Percentiles rank a stretch among this genome's conserved stretches.
phyloP scores from a whole-genome alignment of 768 basidiomycete species.

The Leccinellum rugosiceps region DNA sequence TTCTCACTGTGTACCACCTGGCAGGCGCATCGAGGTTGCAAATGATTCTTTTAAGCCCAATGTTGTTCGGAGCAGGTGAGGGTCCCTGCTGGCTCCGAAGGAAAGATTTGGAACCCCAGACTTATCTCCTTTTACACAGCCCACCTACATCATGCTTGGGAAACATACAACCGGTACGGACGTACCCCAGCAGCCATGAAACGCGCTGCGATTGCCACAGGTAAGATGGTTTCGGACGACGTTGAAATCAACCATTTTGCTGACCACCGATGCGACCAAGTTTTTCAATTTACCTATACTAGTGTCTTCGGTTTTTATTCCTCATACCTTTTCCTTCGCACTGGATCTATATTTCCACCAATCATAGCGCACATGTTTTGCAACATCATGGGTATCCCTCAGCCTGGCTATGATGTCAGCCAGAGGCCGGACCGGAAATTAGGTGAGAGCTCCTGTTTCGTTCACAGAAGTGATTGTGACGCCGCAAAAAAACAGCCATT shows the following conservation, averaged over 20 bases:
- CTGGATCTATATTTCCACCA: slow-evolving; percentile 77
- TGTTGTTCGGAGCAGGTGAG: slow-evolving; percentile 87
- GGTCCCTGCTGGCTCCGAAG: slow-evolving; percentile 1
- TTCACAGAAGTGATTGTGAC: slow-evolving; percentile 9
- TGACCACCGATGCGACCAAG: slow-evolving; percentile 39
- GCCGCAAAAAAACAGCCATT: slow-evolving; percentile 43
- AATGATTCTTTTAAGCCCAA: slow-evolving; percentile 78
- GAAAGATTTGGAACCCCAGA: background rate
- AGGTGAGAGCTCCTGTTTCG: slow-evolving; percentile 39
- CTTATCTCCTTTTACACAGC: slow-evolving; percentile 44
- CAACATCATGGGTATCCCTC: slow-evolving; percentile 91
- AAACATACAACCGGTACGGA: slow-evolving; percentile 75
- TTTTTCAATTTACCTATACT: slow-evolving; percentile 87
- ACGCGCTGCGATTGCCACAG: slow-evolving; percentile 50
- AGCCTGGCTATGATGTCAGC: slow-evolving; percentile 53
- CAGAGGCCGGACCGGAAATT: slow-evolving; percentile 49
- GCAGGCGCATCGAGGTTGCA: slow-evolving; percentile 49
- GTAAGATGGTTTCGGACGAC: slow-evolving; percentile 37
- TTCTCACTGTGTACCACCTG: slow-evolving; percentile 71
- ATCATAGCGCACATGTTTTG: slow-evolving; percentile 86
- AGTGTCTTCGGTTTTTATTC: slow-evolving; percentile 90
- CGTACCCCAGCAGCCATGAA: slow-evolving; percentile 60
- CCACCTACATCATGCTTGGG: slow-evolving; percentile 91
- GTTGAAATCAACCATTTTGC: slow-evolving; percentile 4
- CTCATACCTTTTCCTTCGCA: slow-evolving; percentile 82